Evolutionary conservation across 2,329 filamentous ascomycete genomes (phyloP).

Genomic region (Penicillium italicum): DNA sequence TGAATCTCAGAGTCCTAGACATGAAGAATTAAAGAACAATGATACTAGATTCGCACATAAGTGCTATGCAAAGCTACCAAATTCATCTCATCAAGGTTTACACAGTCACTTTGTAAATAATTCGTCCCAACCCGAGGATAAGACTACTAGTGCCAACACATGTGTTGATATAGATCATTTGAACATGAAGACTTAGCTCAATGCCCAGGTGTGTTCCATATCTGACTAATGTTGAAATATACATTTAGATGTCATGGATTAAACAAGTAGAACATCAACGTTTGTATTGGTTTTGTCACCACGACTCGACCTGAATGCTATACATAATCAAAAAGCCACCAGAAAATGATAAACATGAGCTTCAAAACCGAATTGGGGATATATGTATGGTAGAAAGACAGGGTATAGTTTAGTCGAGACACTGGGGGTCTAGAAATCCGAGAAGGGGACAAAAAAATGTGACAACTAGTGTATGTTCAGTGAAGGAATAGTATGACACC

Average conservation of each 20-base stretch:
- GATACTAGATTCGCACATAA: neutral
- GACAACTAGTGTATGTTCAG: neutral
- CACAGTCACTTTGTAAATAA: neutral
- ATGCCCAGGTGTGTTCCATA: too few species aligned
- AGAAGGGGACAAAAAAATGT: neutral
- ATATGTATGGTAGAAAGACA: slow-evolving; percentile 8
- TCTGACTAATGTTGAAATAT: too few species aligned
- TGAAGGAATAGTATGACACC: neutral
- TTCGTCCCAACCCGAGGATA: neutral
- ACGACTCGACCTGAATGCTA: neutral
- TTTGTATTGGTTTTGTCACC: neutral
- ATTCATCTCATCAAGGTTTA: neutral
- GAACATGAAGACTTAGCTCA: too few species aligned
- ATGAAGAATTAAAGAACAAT: slow-evolving; percentile 14
- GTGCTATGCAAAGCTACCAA: too few species aligned
- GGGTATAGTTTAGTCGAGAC: neutral
- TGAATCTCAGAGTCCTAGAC: slow-evolving; percentile 25
- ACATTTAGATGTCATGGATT: neutral
- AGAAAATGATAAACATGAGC: neutral
- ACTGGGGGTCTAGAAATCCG: neutral
- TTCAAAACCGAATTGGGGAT: slow-evolving; percentile 1
- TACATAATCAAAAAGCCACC: neutral
- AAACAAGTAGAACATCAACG: neutral
- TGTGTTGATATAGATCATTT: too few species aligned
- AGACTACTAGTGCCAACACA: neutral